These are phyloP conservation scores for Larix sibirica DNA, from an alignment of 83 land plant species.

Conservation along the genomic window DNA sequence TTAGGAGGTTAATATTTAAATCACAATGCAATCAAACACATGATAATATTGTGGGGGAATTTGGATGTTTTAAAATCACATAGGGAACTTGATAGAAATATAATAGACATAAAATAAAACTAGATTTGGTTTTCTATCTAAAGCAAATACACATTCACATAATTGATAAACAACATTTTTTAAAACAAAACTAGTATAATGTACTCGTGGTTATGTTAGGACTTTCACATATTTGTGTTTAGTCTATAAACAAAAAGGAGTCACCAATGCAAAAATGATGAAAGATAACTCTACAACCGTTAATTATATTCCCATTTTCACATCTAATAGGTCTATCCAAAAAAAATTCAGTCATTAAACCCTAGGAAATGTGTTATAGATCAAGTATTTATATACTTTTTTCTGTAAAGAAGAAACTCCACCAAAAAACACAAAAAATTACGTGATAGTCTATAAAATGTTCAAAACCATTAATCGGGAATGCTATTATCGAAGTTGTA, in stretches of 20 bases:
- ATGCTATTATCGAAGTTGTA: background rate
- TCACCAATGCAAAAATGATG: too few relatives aligned
- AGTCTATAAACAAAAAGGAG: background rate
- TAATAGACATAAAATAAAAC: background rate
- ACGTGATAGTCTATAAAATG: background rate
- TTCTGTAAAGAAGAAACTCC: background rate
- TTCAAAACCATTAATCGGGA: background rate
- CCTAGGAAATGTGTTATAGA: background rate
- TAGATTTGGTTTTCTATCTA: background rate
- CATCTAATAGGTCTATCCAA: background rate
- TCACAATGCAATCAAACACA: background rate
- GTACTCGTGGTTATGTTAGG: background rate
- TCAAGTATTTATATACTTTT: background rate
- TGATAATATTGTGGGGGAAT: background rate
- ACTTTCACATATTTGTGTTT: background rate
- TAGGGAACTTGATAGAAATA: background rate
- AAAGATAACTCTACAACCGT: too few relatives aligned
- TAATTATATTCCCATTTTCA: background rate
- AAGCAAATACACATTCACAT: background rate
- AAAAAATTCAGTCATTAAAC: background rate
- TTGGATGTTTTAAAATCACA: background rate
- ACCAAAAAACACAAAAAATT: background rate
- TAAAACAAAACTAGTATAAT: background rate
- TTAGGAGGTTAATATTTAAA: constrained; percentile 39
- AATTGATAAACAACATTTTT: background rate